Evolutionary conservation across 371 early-diverging fungal species (phyloP), one percentile per base, ranked within the genome.

Genomic region (Phascolomyces articulosus): DNA sequence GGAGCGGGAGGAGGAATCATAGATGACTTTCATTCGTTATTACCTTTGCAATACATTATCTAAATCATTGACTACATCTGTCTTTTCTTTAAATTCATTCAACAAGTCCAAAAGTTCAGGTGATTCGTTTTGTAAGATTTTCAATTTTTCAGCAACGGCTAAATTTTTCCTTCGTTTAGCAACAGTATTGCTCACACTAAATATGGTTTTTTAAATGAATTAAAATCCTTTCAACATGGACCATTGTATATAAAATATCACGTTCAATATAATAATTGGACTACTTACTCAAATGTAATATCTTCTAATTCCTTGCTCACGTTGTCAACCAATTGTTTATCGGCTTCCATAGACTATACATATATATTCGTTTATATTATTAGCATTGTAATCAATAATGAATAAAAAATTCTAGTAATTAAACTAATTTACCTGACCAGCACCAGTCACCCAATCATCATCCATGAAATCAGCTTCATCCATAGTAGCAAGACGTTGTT

Each of bases 381-480:
- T n/a, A n/a, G n/a, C n/a, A n/a, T n/a, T n/a, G n/a, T n/a, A n/a
- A n/a, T n/a, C n/a, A n/a, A n/a, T n/a, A n/a, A n/a, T n/a, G n/a
- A n/a, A n/a, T n/a, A n/a, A n/a, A n/a, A n/a, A n/a, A n/a, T n/a
- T n/a, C n/a, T n/a, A n/a, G n/a, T n/a, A n/a, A n/a, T n/a, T n/a
- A n/a, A n/a, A n/a, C n/a, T n/a, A n/a, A n/a, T n/a, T 59, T 62
- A 65, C 68, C 47, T 75, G 59, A 18, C 70, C 67, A 8, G 62
- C 69, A 24, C 71, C 74, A 20, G 67, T 28, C 20, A 74, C 79
- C 82, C 77, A 79, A 56, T 83, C 69, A 60, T 90, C 91, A 59
- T 92, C 94, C n/a, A 96, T 78, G 70, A 96, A 97, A 83, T 98
- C 97, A 34, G 87, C 91, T 74, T 96, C 97, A 38, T 89, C 84